Conservation (phyloP, 441 rosid genomes). For the Rhodomyrtus psidioides region DNA sequence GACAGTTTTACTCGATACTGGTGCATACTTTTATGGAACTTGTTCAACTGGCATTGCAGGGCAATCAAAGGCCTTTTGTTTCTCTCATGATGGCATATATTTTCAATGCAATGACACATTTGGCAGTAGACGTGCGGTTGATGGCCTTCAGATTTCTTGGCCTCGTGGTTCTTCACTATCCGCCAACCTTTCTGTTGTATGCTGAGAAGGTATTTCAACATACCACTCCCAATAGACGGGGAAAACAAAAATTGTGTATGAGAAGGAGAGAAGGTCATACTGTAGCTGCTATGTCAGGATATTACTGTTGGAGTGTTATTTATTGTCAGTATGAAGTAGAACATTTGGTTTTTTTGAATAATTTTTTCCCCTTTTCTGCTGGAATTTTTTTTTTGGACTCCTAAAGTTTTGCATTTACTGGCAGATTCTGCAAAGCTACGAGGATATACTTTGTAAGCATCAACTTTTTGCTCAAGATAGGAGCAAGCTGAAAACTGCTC, state of each 20-base stretch:
- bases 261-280: not conserved
- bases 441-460: constrained; percentile 52
- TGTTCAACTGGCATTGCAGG: constrained; percentile 32
- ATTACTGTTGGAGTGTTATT: not conserved
- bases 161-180: constrained; percentile 57
- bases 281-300: not conserved
- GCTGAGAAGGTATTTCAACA: constrained; percentile 62
- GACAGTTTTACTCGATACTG: too few species aligned
- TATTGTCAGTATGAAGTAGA: not conserved
- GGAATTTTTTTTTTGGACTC: not conserved
- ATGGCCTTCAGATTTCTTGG: constrained; percentile 83
- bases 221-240: not conserved
- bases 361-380: not conserved
- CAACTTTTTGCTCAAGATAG: constrained; percentile 68
- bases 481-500: constrained; percentile 60
- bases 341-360: not conserved
- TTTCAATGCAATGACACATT: constrained; percentile 73
- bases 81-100: constrained; percentile 74
- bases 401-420: constrained; percentile 3
- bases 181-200: constrained; percentile 54
- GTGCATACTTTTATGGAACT: not conserved
- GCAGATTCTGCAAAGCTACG: constrained; percentile 83
- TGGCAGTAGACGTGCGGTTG: constrained; percentile 72
- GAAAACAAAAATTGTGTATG: not conserved
- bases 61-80: constrained; percentile 58